These are phyloP conservation scores for Fusarium vanettenii DNA, from an alignment of 2,329 filamentous ascomycete genomes.

Conservation along the genomic window DNA sequence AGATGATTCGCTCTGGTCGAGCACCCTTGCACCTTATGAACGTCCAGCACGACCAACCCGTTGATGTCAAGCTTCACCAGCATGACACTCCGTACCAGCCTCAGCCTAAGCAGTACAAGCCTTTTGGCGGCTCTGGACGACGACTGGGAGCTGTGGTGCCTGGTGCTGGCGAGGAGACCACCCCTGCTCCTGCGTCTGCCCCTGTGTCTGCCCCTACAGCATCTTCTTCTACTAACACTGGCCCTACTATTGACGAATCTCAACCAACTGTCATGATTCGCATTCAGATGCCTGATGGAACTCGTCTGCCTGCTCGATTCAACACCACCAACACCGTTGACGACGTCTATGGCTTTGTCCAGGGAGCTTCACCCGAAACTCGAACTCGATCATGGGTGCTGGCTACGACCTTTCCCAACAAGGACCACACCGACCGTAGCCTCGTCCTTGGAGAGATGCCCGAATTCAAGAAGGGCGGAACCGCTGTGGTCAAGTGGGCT, in stretches of 20 bases:
- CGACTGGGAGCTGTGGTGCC: constrained; percentile 83
- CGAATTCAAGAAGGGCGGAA: constrained; percentile 75
- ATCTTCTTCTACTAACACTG: constrained; percentile 49
- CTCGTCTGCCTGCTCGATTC: constrained; percentile 81
- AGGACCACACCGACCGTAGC: constrained; percentile 78
- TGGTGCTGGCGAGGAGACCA: constrained; percentile 55
- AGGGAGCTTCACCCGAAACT: constrained; percentile 69
- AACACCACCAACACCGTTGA: constrained; percentile 83
- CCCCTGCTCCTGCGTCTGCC: constrained; percentile 26
- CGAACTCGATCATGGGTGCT: constrained; percentile 75
- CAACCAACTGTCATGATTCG: constrained; percentile 78
- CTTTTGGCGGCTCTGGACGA: constrained; percentile 78
- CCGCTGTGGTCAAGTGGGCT: constrained; percentile 71
- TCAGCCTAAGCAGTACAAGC: constrained; percentile 80
- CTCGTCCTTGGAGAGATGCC: constrained; percentile 68
- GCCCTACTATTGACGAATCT: constrained; percentile 67
- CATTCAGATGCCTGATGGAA: constrained; percentile 82
- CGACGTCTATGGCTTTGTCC: constrained; percentile 81
- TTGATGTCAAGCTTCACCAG: constrained; percentile 83
- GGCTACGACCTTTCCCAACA: constrained; percentile 85
- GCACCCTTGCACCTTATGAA: constrained; percentile 84
- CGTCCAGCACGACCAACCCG: constrained; percentile 77
- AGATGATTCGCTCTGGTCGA: constrained; percentile 81
- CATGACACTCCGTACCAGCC: constrained; percentile 77
- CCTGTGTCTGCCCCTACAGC: constrained; percentile 41